A percentile compares a stretch with the other conserved stretches of the same genome.
phyloP scores from a whole-genome alignment of 768 basidiomycete genomes.

The Rhodocollybia butyracea region DNA sequence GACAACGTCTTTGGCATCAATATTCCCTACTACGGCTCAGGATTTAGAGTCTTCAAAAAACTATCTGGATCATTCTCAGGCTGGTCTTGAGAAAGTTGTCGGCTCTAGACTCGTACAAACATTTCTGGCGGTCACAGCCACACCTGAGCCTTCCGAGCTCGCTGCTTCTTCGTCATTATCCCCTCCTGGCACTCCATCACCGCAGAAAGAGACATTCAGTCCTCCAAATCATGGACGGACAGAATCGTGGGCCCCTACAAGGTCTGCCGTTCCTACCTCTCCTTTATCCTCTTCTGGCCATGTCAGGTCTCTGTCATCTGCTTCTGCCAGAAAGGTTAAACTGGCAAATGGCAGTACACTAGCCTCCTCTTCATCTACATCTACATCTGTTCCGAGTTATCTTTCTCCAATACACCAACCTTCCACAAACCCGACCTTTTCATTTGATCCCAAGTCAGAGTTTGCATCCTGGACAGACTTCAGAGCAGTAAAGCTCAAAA shows the following conservation, averaged over 20 bases:
- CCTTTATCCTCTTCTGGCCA: neutral
- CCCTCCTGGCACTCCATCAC: neutral
- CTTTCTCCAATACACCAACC: constrained; percentile 78
- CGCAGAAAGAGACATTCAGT: neutral
- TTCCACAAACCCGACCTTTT: constrained; percentile 80
- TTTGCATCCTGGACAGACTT: constrained; percentile 54
- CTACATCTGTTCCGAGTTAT: constrained; percentile 50
- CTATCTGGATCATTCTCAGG: constrained; percentile 70
- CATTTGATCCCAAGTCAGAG: constrained; percentile 53
- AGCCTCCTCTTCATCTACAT: constrained; percentile 23
- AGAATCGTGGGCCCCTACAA: neutral
- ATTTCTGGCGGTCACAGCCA: constrained; percentile 57
- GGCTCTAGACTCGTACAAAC: constrained; percentile 75
- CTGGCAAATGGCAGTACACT: constrained; percentile 9
- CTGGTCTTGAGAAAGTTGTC: constrained; percentile 65
- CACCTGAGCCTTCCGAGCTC: constrained; percentile 8
- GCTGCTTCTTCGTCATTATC: constrained; percentile 6
- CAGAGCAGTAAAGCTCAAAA: constrained; percentile 46
- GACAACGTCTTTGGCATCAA: constrained; percentile 37
- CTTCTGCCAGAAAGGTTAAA: constrained; percentile 17
- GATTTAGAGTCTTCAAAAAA: constrained; percentile 12
- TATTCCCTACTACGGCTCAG: neutral
- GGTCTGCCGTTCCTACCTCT: neutral
- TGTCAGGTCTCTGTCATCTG: neutral
- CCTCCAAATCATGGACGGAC: neutral